Percentiles rank a stretch among this genome's conserved stretches.
phyloP scores from a whole-genome alignment of 2,329 filamentous ascomycete species.

The Claviceps sp. region DNA sequence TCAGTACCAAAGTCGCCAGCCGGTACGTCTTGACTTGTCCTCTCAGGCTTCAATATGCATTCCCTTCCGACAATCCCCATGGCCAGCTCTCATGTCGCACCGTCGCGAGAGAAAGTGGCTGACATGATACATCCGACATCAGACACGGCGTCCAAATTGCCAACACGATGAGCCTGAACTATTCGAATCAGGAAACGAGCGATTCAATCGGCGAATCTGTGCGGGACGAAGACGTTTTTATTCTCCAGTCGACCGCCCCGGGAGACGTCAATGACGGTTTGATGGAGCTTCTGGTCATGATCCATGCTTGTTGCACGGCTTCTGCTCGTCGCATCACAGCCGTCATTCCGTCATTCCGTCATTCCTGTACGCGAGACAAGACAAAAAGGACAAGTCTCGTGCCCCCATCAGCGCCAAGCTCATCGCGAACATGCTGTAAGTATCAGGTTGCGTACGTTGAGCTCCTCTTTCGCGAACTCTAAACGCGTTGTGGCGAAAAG shows the following conservation, averaged over 20 bases:
- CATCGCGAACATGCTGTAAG: slow-evolving; percentile 95
- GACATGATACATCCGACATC: slow-evolving; percentile 9
- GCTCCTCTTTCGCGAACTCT: background rate
- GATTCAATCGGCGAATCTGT: slow-evolving; percentile 95
- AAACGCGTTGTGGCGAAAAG: background rate
- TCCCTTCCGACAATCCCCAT: background rate
- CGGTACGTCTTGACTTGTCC: slow-evolving; percentile 21
- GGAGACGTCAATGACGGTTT: slow-evolving; percentile 96
- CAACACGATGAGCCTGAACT: slow-evolving; percentile 69
- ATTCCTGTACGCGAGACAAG: slow-evolving; percentile 91
- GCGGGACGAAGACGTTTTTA: slow-evolving; percentile 96
- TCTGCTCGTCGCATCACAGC: slow-evolving; percentile 81
- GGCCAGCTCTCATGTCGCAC: slow-evolving; percentile 4
- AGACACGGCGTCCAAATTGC: slow-evolving; percentile 67
- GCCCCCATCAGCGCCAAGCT: slow-evolving; percentile 91
- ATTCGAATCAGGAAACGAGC: slow-evolving; percentile 76
- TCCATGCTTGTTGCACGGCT: slow-evolving; percentile 68
- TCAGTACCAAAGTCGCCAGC: slow-evolving; percentile 31
- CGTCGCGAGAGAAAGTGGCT: slow-evolving; percentile 7
- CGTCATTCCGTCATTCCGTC: slow-evolving; percentile 87
- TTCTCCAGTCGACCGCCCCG: slow-evolving; percentile 86
- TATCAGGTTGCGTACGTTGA: slow-evolving; percentile 56
- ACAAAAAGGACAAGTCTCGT: slow-evolving; percentile 89
- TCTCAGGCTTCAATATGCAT: background rate
- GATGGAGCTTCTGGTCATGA: slow-evolving; percentile 98